These are phyloP conservation scores for Sporothrix luriei DNA, from an alignment of 2,329 filamentous ascomycete species.

Conservation along the genomic window DNA sequence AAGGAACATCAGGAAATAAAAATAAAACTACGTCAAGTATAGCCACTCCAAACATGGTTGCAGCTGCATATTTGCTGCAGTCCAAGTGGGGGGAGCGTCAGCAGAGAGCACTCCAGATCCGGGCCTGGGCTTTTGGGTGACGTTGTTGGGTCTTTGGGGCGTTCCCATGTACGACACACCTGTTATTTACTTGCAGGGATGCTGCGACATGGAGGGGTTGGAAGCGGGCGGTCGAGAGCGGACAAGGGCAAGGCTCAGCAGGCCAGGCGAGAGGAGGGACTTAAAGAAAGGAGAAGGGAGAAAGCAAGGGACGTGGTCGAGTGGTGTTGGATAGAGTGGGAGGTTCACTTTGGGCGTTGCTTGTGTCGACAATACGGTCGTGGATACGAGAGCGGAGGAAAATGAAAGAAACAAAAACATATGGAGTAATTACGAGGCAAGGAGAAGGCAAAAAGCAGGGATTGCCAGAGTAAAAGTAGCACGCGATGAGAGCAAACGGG, in stretches of 20 bases:
- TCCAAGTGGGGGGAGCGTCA: slow-evolving; percentile 34
- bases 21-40: background rate
- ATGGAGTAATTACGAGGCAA: too few relatives aligned
- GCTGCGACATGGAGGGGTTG: slow-evolving; percentile 1
- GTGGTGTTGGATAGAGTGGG: slow-evolving; percentile 22
- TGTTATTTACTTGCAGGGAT: slow-evolving; percentile 14
- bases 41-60: slow-evolving; percentile 13
- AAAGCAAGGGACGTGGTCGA: background rate
- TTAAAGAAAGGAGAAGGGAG: background rate
- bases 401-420: background rate
- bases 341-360: too few relatives aligned
- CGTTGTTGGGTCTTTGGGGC: slow-evolving; percentile 3
- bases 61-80: slow-evolving; percentile 30
- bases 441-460: background rate
- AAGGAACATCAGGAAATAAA: background rate
- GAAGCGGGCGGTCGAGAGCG: background rate
- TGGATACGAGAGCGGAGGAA: background rate
- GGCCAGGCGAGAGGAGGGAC: background rate
- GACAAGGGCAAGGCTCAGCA: too few relatives aligned
- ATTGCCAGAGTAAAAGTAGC: background rate
- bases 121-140: background rate
- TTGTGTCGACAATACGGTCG: too few relatives aligned
- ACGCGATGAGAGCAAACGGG: background rate
- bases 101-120: slow-evolving; percentile 24
- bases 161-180: background rate